These are phyloP conservation scores for Haemoproteus tartakovskyi DNA, from an alignment of 169 alveolate species.

Conservation along the genomic window DNA sequence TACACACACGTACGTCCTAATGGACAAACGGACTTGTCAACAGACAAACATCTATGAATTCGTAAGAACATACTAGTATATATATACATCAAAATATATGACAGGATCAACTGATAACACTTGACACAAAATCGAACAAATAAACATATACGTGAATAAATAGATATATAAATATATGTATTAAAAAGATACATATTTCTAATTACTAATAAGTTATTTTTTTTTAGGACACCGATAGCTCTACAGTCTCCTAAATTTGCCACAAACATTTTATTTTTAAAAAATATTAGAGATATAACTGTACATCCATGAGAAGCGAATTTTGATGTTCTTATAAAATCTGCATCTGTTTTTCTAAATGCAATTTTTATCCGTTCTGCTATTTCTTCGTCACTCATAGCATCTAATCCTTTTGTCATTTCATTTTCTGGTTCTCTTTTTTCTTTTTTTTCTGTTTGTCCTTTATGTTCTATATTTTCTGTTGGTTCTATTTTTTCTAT, in stretches of 20 bases:
- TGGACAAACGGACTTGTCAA: too few species aligned
- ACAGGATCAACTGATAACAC: too few species aligned
- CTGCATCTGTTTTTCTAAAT: slow-evolving; percentile 47
- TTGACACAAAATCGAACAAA: too few species aligned
- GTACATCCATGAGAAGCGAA: slow-evolving; percentile 62
- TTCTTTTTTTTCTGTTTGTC: background rate
- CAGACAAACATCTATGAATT: too few species aligned
- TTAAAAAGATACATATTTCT: background rate
- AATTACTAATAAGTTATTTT: slow-evolving; percentile 22
- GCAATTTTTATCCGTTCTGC: slow-evolving; percentile 41
- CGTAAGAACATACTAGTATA: too few species aligned
- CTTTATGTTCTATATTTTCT: background rate
- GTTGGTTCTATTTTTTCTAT: background rate
- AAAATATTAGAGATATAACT: slow-evolving; percentile 14
- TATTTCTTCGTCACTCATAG: slow-evolving; percentile 47
- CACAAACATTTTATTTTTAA: slow-evolving; percentile 51
- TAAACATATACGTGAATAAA: background rate
- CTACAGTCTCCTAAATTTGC: slow-evolving; percentile 62
- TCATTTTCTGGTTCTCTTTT: background rate
- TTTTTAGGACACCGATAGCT: slow-evolving; percentile 54
- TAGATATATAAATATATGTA: background rate
- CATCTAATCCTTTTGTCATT: slow-evolving; percentile 21
- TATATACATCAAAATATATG: too few species aligned
- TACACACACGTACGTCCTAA: too few species aligned
- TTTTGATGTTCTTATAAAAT: slow-evolving; percentile 34